phyloP scores from a whole-genome alignment of 495 filamentous ascomycete species.

The Jackrogersella minutella region DNA sequence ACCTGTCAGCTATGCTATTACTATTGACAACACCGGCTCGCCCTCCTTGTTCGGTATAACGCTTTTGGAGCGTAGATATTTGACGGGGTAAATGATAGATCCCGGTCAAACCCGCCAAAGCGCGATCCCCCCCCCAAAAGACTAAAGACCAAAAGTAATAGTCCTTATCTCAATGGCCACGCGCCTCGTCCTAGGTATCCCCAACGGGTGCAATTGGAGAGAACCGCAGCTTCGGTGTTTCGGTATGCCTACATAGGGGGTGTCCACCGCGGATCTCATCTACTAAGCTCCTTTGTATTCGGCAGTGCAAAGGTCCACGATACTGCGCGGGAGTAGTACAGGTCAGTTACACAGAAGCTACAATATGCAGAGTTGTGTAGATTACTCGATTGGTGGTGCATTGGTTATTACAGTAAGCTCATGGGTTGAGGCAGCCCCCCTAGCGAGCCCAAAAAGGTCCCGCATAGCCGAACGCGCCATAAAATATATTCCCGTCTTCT shows the following conservation, averaged over 20 bases:
- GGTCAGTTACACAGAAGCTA: conserved; percentile 30
- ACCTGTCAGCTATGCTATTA: conserved; percentile 6
- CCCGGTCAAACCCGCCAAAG: background rate
- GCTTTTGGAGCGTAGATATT: conserved; percentile 3
- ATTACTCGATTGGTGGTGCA: conserved; percentile 32
- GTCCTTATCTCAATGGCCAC: conserved; percentile 18
- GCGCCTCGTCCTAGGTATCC: conserved; percentile 13
- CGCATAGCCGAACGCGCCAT: conserved; percentile 36
- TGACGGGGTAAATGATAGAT: background rate
- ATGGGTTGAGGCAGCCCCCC: conserved; percentile 21
- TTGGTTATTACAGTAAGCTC: conserved; percentile 37
- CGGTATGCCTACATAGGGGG: conserved; percentile 31
- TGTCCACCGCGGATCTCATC: conserved; percentile 27
- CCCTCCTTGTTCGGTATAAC: conserved; percentile 14
- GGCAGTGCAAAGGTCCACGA: conserved; percentile 8
- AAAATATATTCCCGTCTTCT: conserved; percentile 36
- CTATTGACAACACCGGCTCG: background rate
- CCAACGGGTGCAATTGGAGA: conserved; percentile 18
- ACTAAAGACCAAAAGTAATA: background rate
- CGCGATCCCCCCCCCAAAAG: background rate
- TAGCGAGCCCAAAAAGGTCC: conserved; percentile 22
- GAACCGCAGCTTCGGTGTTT: conserved; percentile 24
- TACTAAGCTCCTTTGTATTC: conserved; percentile 15
- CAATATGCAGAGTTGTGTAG: conserved; percentile 18
- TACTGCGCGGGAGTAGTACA: conserved; percentile 11